Base-by-base conservation (phyloP, 2,329 filamentous ascomycete genomes). In the Cercospora canescens region DNA sequence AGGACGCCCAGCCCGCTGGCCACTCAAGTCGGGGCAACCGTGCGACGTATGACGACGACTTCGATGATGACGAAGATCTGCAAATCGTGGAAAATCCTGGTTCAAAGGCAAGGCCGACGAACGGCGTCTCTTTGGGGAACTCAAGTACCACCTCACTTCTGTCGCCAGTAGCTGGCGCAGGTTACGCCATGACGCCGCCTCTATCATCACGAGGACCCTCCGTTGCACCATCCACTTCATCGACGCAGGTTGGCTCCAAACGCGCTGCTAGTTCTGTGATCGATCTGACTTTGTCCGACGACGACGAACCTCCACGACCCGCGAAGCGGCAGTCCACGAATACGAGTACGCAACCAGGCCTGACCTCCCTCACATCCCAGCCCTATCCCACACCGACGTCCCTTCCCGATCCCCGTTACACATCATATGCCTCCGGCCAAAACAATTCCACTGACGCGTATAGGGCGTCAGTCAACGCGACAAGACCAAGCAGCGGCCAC, bases 221-320 rank as follows among this genome's bases (percentile, higher is more conserved):
- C 21, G 70, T 74, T 7, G 73, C 76, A 41, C 74, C 74, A 54
- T 77, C 75, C 2, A 64, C 73, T 37, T 63, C 69, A 55, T 74
- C 73, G 72, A 76, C 58, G 72, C 73, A 61, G 73, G 75, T 54
- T 72, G 76, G 78, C 28, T 77, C 75, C 63, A 85, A 84, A 72
- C 77, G 82, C 37, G 77, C 77, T 32, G 78, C 80, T 12, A 77
- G 77, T 34, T 81, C 82, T 60, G 81, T 84, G 28, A 82, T 85
- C 60, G 82, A 84, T 68, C 74, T 84, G 72, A 84, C 82, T 1
- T 69, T 83, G 55, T 81, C 79, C 67, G 81, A 83, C 67, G 82
- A 83, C 72, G 76, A 79, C 61, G 54, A 63, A 65, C 76, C 75
- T 26, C 73, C 74, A 39, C 71, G 77, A 41, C 75, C 75, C 55